Evolutionary conservation across 768 basidiomycete species (phyloP).

Genomic region (Austroboletus eburneus): DNA sequence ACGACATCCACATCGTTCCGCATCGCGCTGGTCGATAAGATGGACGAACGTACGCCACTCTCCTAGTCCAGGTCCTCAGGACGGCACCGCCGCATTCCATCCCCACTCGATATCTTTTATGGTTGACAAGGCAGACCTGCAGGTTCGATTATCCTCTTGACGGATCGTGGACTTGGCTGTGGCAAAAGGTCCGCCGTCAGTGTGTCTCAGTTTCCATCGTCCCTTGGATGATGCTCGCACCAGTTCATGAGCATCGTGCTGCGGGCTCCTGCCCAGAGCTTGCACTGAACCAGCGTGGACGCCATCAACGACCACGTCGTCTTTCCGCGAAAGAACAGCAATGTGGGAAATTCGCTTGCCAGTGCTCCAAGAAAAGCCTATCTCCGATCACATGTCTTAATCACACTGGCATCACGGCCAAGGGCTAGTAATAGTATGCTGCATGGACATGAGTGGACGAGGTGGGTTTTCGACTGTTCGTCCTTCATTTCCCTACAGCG

Average conservation of each 20-base stretch:
- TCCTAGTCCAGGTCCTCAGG: background rate
- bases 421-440: constrained; percentile 53
- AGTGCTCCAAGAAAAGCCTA: constrained; percentile 21
- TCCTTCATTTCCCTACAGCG: constrained; percentile 7
- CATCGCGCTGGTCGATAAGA: background rate
- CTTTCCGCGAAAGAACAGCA: constrained; percentile 10
- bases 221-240: background rate
- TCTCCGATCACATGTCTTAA: constrained; percentile 26
- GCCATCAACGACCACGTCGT: constrained; percentile 1
- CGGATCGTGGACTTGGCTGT: background rate
- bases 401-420: constrained; percentile 36
- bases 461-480: constrained; percentile 3
- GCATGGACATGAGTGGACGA: constrained; percentile 51
- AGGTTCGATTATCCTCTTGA: background rate
- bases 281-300: constrained; percentile 1
- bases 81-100: background rate
- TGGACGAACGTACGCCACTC: too few species aligned
- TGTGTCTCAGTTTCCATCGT: constrained; percentile 1
- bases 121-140: background rate
- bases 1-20: background rate
- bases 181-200: background rate
- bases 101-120: background rate
- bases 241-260: too few species aligned
- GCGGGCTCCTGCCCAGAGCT: background rate
- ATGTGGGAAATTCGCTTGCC: background rate